Percentiles rank a stretch among this genome's conserved stretches.
These are phyloP conservation scores for Aspergillus pseudoviridinutans DNA, from an alignment of 2,329 filamentous ascomycete species.

Conservation along the genomic window DNA sequence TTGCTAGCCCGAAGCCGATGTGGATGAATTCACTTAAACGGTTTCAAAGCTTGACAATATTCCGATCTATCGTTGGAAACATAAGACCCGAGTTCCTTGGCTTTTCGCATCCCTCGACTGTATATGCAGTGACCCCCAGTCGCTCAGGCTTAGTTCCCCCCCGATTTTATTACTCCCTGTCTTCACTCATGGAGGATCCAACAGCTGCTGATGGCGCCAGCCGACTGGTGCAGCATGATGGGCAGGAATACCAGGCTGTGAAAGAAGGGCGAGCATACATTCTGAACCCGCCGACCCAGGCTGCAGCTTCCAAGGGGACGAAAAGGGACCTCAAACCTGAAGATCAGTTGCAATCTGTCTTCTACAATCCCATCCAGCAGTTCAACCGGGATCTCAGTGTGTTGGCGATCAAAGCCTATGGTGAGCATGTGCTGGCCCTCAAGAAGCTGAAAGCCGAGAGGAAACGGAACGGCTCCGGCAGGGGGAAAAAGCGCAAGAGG, in stretches of 20 bases:
- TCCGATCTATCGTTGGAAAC: background rate
- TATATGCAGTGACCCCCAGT: slow-evolving; percentile 1
- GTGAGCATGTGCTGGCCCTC: slow-evolving; percentile 59
- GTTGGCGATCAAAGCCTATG: slow-evolving; percentile 84
- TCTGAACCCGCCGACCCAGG: slow-evolving; percentile 54
- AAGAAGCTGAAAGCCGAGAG: slow-evolving; percentile 49
- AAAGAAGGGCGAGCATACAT: slow-evolving; percentile 67
- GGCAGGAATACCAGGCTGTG: slow-evolving; percentile 56
- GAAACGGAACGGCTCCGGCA: slow-evolving; percentile 33
- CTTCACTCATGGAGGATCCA: slow-evolving; percentile 18
- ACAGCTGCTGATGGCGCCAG: slow-evolving; percentile 9
- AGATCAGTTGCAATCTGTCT: slow-evolving; percentile 70
- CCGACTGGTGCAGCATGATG: slow-evolving; percentile 42
- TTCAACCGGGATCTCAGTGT: slow-evolving; percentile 97
- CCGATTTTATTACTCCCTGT: slow-evolving; percentile 2
- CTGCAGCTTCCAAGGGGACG: slow-evolving; percentile 38
- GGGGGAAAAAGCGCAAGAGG: slow-evolving; percentile 38
- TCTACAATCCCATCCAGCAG: slow-evolving; percentile 98
- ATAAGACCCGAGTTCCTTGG: background rate
- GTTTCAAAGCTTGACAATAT: background rate
- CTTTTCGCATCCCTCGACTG: background rate
- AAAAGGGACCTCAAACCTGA: slow-evolving; percentile 47
- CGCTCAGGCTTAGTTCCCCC: background rate
- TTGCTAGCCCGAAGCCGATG: background rate
- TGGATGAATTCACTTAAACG: background rate